phyloP scores from a whole-genome alignment of 2,329 filamentous ascomycete species.

The Microcera coccophila region DNA sequence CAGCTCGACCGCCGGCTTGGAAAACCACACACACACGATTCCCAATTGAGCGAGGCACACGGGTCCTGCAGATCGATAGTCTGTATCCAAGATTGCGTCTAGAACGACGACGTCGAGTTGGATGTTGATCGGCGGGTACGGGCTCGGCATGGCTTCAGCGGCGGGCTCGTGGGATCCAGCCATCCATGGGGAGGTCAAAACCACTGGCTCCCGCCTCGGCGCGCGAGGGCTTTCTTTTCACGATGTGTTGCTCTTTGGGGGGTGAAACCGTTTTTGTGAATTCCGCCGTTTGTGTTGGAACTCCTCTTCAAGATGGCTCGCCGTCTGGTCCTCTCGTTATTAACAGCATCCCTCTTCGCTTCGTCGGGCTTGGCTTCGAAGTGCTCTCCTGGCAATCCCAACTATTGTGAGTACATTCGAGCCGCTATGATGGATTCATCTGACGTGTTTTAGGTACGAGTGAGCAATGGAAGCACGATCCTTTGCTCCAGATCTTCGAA shows the following conservation, averaged over 20 bases:
- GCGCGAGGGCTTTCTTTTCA: not conserved
- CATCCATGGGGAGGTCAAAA: not conserved
- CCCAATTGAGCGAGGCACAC: not conserved
- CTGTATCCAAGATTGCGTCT: not conserved
- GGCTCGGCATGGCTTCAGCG: not conserved
- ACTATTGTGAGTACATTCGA: constrained; percentile 5
- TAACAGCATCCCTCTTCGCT: constrained; percentile 1
- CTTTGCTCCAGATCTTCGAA: constrained; percentile 6
- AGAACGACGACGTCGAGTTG: not conserved
- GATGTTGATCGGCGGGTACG: not conserved
- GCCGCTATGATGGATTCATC: not conserved
- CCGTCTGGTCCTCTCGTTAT: constrained; percentile 14
- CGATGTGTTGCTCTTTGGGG: not conserved
- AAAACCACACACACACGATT: not conserved
- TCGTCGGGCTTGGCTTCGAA: constrained; percentile 2
- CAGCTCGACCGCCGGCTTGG: too few relatives aligned
- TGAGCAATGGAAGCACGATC: constrained; percentile 9
- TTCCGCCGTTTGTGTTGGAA: constrained; percentile 2
- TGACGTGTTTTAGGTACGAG: constrained; percentile 4
- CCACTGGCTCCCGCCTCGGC: not conserved
- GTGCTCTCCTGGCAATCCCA: constrained; percentile 2
- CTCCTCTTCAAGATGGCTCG: constrained; percentile 8
- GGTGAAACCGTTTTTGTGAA: not conserved
- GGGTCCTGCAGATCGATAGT: not conserved
- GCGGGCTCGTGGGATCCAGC: not conserved